Conservation (phyloP, 768 basidiomycete genomes). For the Lyophyllum decastes region DNA sequence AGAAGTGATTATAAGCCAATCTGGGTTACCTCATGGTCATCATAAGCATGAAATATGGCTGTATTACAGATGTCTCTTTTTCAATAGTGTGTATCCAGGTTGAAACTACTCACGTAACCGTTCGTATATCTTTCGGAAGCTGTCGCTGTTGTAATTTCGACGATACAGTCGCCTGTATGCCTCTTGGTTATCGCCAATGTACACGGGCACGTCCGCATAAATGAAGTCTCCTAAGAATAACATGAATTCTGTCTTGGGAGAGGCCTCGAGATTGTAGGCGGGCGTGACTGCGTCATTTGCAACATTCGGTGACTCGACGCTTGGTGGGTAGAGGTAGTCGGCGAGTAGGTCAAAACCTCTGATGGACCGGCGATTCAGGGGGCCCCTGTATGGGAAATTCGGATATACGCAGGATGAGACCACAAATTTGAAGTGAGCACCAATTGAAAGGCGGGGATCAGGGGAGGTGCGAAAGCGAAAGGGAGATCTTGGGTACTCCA, state of each 20-base stretch:
- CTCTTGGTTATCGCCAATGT: constrained; percentile 57
- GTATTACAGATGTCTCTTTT: constrained; percentile 41
- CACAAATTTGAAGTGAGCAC: constrained; percentile 67
- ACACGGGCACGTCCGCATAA: constrained; percentile 71
- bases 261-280: not conserved
- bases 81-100: not conserved
- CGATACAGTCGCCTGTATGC: constrained; percentile 68
- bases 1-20: not conserved
- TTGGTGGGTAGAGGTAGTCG: constrained; percentile 45
- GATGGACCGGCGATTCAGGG: constrained; percentile 51
- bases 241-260: constrained; percentile 54
- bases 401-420: constrained; percentile 67
- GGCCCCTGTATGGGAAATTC: constrained; percentile 72
- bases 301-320: constrained; percentile 5
- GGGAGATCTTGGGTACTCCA: constrained; percentile 51
- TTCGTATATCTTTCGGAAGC: constrained; percentile 70
- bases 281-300: not conserved
- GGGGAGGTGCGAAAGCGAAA: constrained; percentile 75
- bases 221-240: constrained; percentile 77
- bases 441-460: constrained; percentile 57
- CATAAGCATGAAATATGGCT: constrained; percentile 72
- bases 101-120: constrained; percentile 54
- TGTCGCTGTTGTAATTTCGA: constrained; percentile 62
- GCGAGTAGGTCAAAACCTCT: constrained; percentile 67
- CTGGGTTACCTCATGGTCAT: constrained; percentile 63